Percentiles rank a stretch among this genome's conserved stretches.
phyloP scores from a whole-genome alignment of 495 filamentous ascomycete genomes.

The Trichoderma asperelloides region DNA sequence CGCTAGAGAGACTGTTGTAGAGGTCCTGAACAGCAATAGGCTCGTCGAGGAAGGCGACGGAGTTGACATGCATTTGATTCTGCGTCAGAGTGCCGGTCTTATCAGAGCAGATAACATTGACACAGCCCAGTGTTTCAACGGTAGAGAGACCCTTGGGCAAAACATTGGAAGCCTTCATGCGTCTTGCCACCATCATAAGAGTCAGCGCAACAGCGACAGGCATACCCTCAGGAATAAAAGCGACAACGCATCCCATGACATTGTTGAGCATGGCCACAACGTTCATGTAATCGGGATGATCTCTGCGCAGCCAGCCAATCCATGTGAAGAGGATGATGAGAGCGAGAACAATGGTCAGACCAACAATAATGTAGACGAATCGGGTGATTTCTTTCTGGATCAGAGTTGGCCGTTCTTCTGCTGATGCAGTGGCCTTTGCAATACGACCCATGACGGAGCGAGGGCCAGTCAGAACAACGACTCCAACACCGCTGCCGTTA shows the following conservation, averaged over 20 bases:
- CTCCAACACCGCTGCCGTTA: constrained; percentile 23
- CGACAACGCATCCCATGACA: constrained; percentile 61
- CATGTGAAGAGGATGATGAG: constrained; percentile 17
- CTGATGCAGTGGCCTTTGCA: constrained; percentile 22
- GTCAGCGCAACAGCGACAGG: constrained; percentile 57
- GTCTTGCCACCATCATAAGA: constrained; percentile 47
- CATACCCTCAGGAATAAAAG: constrained; percentile 65
- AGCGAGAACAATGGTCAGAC: constrained; percentile 17
- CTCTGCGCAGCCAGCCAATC: constrained; percentile 47
- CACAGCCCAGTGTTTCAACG: constrained; percentile 60
- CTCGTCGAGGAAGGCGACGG: constrained; percentile 3
- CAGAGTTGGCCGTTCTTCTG: constrained; percentile 19
- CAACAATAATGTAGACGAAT: constrained; percentile 27
- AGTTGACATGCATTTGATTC: constrained; percentile 20
- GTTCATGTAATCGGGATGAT: constrained; percentile 56
- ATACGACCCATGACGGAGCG: constrained; percentile 29
- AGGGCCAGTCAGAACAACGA: constrained; percentile 29
- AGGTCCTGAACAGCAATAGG: constrained; percentile 32
- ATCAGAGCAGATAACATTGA: constrained; percentile 59
- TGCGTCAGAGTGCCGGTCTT: constrained; percentile 62
- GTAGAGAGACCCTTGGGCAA: constrained; percentile 59
- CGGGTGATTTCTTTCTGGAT: constrained; percentile 27
- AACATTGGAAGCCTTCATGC: constrained; percentile 55
- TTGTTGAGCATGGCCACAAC: constrained; percentile 43
- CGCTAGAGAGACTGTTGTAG: constrained; percentile 16